Conservation (phyloP, 1,139 yeast species). For the Kodamaea ohmeri region DNA sequence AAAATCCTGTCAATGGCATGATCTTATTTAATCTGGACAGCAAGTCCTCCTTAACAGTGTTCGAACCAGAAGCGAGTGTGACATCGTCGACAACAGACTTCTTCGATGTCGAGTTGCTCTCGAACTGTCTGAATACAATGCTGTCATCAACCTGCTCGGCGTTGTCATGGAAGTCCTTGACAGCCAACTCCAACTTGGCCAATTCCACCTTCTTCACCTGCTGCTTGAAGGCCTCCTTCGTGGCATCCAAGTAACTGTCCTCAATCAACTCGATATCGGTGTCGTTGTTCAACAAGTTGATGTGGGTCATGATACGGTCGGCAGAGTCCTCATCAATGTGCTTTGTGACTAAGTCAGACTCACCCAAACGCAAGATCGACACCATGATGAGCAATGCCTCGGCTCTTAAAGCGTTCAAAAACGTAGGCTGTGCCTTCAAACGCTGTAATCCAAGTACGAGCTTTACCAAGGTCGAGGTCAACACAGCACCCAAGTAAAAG, state of each 20-base stretch:
- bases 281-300: conserved; percentile 72
- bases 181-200: conserved; percentile 56
- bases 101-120: conserved; percentile 32
- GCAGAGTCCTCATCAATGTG: conserved; percentile 93
- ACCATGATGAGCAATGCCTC: conserved; percentile 94
- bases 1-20: conserved; percentile 92
- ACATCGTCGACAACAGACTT: conserved; percentile 52
- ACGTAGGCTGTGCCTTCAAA: conserved; percentile 50
- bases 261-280: conserved; percentile 52
- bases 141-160: conserved; percentile 85
- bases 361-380: conserved; percentile 86
- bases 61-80: conserved; percentile 44
- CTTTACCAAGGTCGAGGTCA: conserved; percentile 86
- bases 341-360: conserved; percentile 68
- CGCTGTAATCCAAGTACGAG: conserved; percentile 75
- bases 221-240: conserved; percentile 74
- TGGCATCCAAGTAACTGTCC: conserved; percentile 80
- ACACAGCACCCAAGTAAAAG: conserved; percentile 84
- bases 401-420: conserved; percentile 83
- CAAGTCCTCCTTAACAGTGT: conserved; percentile 54
- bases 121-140: conserved; percentile 79
- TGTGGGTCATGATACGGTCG: conserved; percentile 84
- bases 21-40: conserved; percentile 83
- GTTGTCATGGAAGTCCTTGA: conserved; percentile 60
- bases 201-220: conserved; percentile 56